Conservation (phyloP, 2,329 filamentous ascomycete genomes). For the Diaporthe capsici region DNA sequence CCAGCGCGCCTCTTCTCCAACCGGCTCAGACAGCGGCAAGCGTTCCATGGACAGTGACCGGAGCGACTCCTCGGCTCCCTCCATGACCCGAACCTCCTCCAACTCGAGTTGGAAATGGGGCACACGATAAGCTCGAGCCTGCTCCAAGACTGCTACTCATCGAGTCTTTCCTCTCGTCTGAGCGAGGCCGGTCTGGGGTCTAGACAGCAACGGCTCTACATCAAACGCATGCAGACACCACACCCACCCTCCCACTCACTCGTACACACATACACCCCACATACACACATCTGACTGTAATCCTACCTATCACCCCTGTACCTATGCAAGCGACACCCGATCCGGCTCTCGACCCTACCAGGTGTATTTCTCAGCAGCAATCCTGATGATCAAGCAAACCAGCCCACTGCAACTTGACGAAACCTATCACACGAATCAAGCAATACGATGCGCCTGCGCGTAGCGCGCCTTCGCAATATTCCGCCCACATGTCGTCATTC, state of each 20-base stretch:
- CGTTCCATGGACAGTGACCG: slow-evolving; percentile 64
- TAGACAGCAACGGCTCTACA: neutral
- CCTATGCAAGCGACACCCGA: slow-evolving; percentile 23
- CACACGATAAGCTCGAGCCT: slow-evolving; percentile 28
- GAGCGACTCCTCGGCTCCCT: slow-evolving; percentile 44
- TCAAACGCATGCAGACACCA: neutral
- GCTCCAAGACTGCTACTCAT: neutral
- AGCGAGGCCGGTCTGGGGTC: neutral
- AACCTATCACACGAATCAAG: slow-evolving; percentile 15
- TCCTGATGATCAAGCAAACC: slow-evolving; percentile 6
- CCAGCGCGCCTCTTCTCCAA: slow-evolving; percentile 54
- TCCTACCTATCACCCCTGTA: neutral
- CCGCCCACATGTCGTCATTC: slow-evolving; percentile 37
- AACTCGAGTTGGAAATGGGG: slow-evolving; percentile 51
- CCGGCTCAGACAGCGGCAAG: slow-evolving; percentile 52
- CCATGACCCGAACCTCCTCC: slow-evolving; percentile 51
- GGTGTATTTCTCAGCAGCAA: slow-evolving; percentile 30
- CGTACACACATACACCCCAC: neutral
- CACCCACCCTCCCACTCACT: neutral
- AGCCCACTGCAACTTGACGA: neutral
- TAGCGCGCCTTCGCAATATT: slow-evolving; percentile 35
- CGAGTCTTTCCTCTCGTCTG: neutral
- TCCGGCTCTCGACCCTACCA: slow-evolving; percentile 5
- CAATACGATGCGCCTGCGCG: neutral
- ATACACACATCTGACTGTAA: neutral